Evolutionary conservation across 768 basidiomycete genomes (phyloP), one percentile per base, ranked within the genome.

Genomic region (Russula sp.): DNA sequence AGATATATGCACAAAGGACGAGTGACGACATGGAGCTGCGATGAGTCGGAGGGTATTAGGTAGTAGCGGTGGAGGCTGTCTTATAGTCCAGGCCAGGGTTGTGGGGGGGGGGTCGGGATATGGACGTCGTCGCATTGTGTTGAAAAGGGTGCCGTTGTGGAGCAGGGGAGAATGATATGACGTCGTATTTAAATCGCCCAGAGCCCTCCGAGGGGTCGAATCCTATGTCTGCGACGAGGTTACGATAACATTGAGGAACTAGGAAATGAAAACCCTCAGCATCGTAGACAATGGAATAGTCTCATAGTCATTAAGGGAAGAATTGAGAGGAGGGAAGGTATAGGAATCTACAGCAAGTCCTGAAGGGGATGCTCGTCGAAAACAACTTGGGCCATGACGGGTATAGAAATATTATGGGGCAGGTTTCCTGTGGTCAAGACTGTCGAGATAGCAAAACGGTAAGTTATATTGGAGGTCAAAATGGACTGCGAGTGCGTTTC

Each of bases 141-240:
- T 32, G 67, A 66, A 20, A 49, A 44, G 22, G 66, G 40, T 0
- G 63, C 14, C 2, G 55, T 37, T 32, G 66, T 45, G 10, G 67
- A 67, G 22, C 65, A 63, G 18, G 66, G 18, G 67, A 59, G 16
- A 65, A 68, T 14, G 67, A 68, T 40, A 68, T 68, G 42, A 68
- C 59, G 16, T 66, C 67, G 47, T 68, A 68, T 57, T 68, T 66
- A 47, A 68, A 66, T 16, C 55, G 58, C 42, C 66, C 67, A n/a
- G 65, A 57, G 55, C 66, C 63, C 49, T 66, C 59, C 13, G 65
- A 20, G 55, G 31, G 37, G 54, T 58, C 35, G 61, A 49, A 20
- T 40, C 47, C 4, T 50, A 39, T 14, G 52, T 48, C 47, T 67
- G 59, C n/a, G 55, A 39, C 18, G 63, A 56, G 32, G 58, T 45